phyloP scores from a whole-genome alignment of 306 rosid genomes.

The Hylodesmum podocarpum region DNA sequence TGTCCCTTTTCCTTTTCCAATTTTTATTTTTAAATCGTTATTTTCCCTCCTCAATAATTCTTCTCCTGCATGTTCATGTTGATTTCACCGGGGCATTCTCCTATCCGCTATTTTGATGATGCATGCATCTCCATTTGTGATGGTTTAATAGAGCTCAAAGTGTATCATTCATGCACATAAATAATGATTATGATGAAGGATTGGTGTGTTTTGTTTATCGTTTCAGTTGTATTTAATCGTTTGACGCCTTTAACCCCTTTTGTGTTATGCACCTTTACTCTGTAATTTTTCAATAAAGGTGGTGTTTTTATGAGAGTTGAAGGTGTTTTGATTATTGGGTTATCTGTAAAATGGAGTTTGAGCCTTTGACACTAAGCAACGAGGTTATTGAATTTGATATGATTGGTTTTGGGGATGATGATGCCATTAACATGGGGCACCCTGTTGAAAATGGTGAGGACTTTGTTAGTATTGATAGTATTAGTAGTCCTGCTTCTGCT shows the following conservation, averaged over 20 bases:
- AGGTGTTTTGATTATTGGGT: conserved; percentile 13
- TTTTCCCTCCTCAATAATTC: not conserved
- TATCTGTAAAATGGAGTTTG: conserved; percentile 47
- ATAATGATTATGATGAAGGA: not conserved
- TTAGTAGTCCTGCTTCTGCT: not conserved
- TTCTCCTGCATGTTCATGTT: not conserved
- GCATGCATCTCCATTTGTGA: not conserved
- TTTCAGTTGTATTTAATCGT: not conserved
- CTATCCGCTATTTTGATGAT: not conserved
- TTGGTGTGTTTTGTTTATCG: not conserved
- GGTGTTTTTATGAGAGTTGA: conserved; percentile 13
- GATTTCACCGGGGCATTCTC: not conserved
- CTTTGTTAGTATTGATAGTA: conserved; percentile 17
- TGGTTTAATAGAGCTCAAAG: conserved; percentile 4
- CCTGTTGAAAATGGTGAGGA: conserved; percentile 38
- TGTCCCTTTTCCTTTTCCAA: not conserved
- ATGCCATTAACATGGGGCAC: conserved; percentile 41
- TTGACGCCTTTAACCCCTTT: conserved; percentile 20
- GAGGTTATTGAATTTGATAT: conserved; percentile 51
- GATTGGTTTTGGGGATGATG: conserved; percentile 46
- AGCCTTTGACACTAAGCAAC: conserved; percentile 37
- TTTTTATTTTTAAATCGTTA: not conserved
- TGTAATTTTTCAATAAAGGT: not conserved
- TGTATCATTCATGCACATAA: conserved; percentile 18
- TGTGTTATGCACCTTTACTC: not conserved